phyloP scores from a whole-genome alignment of 495 filamentous ascomycete species.

The Staphylotrichum longicolle region DNA sequence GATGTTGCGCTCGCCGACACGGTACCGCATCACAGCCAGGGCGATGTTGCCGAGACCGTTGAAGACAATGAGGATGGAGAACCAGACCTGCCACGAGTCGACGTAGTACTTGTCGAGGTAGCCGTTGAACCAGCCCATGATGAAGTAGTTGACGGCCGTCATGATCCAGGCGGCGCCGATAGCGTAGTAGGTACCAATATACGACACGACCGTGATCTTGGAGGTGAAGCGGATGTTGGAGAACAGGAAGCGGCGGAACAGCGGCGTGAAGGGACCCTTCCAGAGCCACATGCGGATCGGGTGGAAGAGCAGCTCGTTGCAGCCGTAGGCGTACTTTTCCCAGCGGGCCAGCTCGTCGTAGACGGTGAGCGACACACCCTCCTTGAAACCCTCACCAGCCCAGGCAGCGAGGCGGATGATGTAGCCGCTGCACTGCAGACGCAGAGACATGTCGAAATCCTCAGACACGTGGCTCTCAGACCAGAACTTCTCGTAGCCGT shows the following conservation, averaged over 20 bases:
- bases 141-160: constrained; percentile 74
- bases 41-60: constrained; percentile 66
- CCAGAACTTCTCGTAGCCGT: constrained; percentile 78
- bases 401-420: constrained; percentile 72
- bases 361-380: constrained; percentile 79
- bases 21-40: constrained; percentile 64
- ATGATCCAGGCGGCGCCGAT: constrained; percentile 77
- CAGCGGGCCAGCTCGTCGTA: constrained; percentile 81
- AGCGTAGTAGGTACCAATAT: constrained; percentile 86
- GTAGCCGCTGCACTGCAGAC: constrained; percentile 69
- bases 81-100: constrained; percentile 73
- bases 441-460: constrained; percentile 83
- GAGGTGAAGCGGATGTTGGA: constrained; percentile 73
- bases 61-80: constrained; percentile 69
- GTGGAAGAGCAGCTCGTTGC: constrained; percentile 78
- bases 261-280: constrained; percentile 67
- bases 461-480: constrained; percentile 80
- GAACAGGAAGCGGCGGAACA: constrained; percentile 69
- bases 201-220: constrained; percentile 77
- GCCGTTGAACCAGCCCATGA: constrained; percentile 72
- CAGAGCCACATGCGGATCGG: constrained; percentile 64
- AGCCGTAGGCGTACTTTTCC: constrained; percentile 89
- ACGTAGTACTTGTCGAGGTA: constrained; percentile 74
- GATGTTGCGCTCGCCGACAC: constrained; percentile 58
- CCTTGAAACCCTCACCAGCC: constrained; percentile 74